Percentiles rank a stretch among this genome's conserved stretches.
Evolutionary conservation across 257 asterid genomes (phyloP).

Genomic region (Penstemon barbatus): DNA sequence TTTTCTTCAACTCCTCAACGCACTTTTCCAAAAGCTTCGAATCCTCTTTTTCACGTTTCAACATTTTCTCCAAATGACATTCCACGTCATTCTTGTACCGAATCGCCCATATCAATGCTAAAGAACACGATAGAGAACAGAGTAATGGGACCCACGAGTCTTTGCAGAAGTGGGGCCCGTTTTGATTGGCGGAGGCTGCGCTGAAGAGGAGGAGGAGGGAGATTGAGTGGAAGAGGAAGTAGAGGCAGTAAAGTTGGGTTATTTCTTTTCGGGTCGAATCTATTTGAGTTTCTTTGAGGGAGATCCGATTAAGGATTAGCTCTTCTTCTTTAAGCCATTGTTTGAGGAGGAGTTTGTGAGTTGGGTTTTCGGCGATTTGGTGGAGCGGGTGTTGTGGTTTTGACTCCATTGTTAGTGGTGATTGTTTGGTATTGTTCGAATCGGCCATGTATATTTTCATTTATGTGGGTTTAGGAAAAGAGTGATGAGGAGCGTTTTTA

Average conservation of each 20-base stretch:
- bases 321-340: conserved; percentile 95
- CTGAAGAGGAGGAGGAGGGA: conserved; percentile 78
- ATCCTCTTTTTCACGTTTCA: conserved; percentile 81
- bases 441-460: conserved; percentile 34
- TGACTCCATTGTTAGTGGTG: conserved; percentile 44
- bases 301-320: conserved; percentile 72
- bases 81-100: conserved; percentile 63
- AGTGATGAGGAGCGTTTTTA: conserved; percentile 29
- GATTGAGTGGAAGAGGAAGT: conserved; percentile 88
- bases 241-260: conserved; percentile 79
- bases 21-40: conserved; percentile 65
- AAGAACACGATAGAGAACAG: conserved; percentile 50
- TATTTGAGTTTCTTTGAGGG: conserved; percentile 75
- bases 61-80: conserved; percentile 62
- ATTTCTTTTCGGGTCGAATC: conserved; percentile 65
- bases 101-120: conserved; percentile 68
- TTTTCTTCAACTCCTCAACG: conserved; percentile 82
- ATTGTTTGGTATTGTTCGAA: background rate
- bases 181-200: conserved; percentile 31
- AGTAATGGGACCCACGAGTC: conserved; percentile 64
- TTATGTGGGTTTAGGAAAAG: background rate
- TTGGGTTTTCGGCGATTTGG: conserved; percentile 75
- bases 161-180: conserved; percentile 36
- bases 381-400: conserved; percentile 70
- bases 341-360: conserved; percentile 90